Evolutionary conservation across 2,329 filamentous ascomycete species (phyloP).

Genomic region (Colletotrichum chrysophilum): DNA sequence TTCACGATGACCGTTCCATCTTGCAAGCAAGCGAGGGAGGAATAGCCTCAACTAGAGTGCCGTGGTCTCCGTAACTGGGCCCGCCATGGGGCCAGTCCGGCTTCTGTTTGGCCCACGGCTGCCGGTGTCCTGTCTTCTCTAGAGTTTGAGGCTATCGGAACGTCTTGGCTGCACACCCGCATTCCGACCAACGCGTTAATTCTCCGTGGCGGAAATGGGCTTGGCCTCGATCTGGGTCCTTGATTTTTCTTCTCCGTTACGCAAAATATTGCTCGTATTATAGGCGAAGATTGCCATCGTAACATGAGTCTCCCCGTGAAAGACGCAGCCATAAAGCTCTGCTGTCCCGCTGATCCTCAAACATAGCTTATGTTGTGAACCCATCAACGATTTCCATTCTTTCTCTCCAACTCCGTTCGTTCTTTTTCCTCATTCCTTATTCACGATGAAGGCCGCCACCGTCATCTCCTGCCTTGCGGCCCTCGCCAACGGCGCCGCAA

Average conservation of each 20-base stretch:
- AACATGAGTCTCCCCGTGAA: background rate
- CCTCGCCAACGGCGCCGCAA: constrained; percentile 36
- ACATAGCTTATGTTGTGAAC: background rate
- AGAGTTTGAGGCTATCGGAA: background rate
- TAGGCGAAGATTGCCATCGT: background rate
- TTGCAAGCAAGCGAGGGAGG: background rate
- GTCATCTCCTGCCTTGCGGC: constrained; percentile 39
- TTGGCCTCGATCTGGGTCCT: background rate
- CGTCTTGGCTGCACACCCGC: background rate
- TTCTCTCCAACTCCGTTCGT: background rate
- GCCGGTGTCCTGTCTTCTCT: background rate
- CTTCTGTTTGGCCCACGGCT: background rate
- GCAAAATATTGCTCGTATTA: background rate
- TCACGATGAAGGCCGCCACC: constrained; percentile 41
- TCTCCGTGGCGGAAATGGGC: background rate
- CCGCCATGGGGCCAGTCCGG: background rate
- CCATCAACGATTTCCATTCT: background rate
- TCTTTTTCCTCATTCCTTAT: background rate
- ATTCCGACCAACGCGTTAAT: background rate
- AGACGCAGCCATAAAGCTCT: background rate
- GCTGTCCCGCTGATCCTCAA: background rate
- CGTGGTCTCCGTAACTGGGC: background rate
- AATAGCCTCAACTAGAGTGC: background rate
- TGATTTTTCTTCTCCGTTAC: background rate
- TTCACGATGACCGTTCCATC: background rate